Percentiles rank a stretch among this genome's conserved stretches.
These are phyloP conservation scores for Dactylonectria estremocensis DNA, from an alignment of 2,329 filamentous ascomycete species.

Conservation along the genomic window DNA sequence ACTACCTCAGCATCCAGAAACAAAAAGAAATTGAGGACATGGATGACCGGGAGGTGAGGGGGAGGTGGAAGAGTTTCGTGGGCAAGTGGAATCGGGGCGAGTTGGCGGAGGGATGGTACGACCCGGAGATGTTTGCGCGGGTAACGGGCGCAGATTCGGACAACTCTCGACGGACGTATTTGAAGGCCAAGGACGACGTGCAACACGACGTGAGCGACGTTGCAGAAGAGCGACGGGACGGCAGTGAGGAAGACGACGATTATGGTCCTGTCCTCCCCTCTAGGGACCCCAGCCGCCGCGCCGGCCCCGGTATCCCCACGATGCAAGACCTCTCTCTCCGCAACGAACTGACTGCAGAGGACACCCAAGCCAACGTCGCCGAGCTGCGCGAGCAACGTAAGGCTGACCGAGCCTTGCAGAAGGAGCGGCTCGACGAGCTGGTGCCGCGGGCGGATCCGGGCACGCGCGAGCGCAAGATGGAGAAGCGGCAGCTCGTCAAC, in stretches of 20 bases:
- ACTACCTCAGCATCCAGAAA: conserved; percentile 93
- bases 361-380: conserved; percentile 65
- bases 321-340: conserved; percentile 80
- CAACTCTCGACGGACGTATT: conserved; percentile 20
- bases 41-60: conserved; percentile 81
- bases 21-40: conserved; percentile 77
- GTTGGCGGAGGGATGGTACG: conserved; percentile 94
- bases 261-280: conserved; percentile 63
- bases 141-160: conserved; percentile 50
- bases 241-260: conserved; percentile 58
- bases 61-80: conserved; percentile 94
- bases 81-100: conserved; percentile 93
- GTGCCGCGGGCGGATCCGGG: conserved; percentile 87
- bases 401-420: conserved; percentile 76
- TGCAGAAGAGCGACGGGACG: conserved; percentile 24
- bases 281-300: conserved; percentile 43
- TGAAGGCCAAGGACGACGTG: conserved; percentile 30
- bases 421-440: conserved; percentile 84
- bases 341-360: conserved; percentile 66
- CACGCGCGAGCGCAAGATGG: conserved; percentile 85
- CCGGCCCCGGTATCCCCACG: conserved; percentile 77
- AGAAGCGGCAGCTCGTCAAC: conserved; percentile 84
- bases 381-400: conserved; percentile 75
- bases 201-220: conserved; percentile 23
- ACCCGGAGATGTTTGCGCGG: conserved; percentile 76